These are phyloP conservation scores for Tetrastigma voinierianum DNA, from an alignment of 164 flowering plant species.

Conservation along the genomic window DNA sequence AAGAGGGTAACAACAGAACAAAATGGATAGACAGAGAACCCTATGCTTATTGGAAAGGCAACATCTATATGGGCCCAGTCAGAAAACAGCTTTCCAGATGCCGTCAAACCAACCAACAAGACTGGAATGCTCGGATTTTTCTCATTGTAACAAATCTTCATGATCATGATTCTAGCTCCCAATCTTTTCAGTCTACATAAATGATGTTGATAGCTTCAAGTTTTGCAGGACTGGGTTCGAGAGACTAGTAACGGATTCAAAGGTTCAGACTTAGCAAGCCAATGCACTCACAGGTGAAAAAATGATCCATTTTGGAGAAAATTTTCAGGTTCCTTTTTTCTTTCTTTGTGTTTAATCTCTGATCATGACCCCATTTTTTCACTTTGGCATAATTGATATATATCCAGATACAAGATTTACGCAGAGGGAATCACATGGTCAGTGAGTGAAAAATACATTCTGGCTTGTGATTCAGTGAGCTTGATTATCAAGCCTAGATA, in stretches of 20 bases:
- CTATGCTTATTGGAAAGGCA: too few species aligned
- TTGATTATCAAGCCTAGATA: too few species aligned
- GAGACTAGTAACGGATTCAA: constrained; percentile 45
- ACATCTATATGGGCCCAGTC: constrained; percentile 24
- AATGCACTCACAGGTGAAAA: constrained; percentile 66
- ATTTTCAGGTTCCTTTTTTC: too few species aligned
- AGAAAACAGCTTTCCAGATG: constrained; percentile 47
- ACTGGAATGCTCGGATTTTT: constrained; percentile 55
- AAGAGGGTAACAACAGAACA: too few species aligned
- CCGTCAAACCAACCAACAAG: constrained; percentile 34
- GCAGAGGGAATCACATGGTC: constrained; percentile 4
- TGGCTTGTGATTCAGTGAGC: too few species aligned
- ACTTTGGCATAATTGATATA: too few species aligned
- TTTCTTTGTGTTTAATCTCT: not conserved
- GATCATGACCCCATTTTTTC: too few species aligned
- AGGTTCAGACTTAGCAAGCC: constrained; percentile 44
- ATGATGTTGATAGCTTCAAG: too few species aligned
- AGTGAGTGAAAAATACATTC: not conserved
- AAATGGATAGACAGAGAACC: too few species aligned
- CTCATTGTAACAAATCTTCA: constrained; percentile 42
- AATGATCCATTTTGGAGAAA: not conserved
- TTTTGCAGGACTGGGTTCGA: too few species aligned
- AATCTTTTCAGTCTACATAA: too few species aligned
- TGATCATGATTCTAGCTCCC: too few species aligned
- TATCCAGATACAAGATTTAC: constrained; percentile 6